Conservation (phyloP, 2,329 filamentous ascomycete genomes). For the Penicillium sp. region DNA sequence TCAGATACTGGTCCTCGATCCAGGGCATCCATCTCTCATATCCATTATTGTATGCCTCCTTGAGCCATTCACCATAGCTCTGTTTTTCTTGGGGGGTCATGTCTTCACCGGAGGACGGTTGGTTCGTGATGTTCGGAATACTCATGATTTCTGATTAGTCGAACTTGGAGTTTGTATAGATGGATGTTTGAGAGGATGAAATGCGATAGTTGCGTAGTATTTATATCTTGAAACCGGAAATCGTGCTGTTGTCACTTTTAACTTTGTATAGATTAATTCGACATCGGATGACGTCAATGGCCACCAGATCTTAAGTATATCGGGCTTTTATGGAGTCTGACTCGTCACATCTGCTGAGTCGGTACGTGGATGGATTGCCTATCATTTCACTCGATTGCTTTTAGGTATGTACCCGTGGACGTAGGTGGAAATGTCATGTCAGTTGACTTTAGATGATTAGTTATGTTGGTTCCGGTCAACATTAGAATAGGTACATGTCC, state of each 20-base stretch:
- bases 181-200: not conserved
- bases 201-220: not conserved
- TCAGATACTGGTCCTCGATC: slow-evolving; percentile 57
- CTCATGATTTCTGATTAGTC: not conserved
- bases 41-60: slow-evolving; percentile 51
- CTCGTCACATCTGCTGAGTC: not conserved
- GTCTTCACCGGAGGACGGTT: not conserved
- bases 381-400: too few relatives aligned
- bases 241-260: slow-evolving; percentile 1
- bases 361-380: too few relatives aligned
- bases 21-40: slow-evolving; percentile 59
- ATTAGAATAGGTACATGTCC: too few relatives aligned
- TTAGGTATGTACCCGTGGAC: too few relatives aligned
- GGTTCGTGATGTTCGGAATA: not conserved
- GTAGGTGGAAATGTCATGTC: too few relatives aligned
- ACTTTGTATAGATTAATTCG: slow-evolving; percentile 6
- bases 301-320: not conserved
- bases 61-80: slow-evolving; percentile 41
- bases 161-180: not conserved
- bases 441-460: too few relatives aligned
- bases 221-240: not conserved
- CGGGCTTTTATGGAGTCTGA: not conserved
- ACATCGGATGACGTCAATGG: slow-evolving; percentile 4
- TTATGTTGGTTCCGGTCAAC: too few relatives aligned
- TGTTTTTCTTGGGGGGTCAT: slow-evolving; percentile 18